Evolutionary conservation across 2,329 filamentous ascomycete genomes (phyloP).

Genomic region (Phaeophleospora eucalypticola): DNA sequence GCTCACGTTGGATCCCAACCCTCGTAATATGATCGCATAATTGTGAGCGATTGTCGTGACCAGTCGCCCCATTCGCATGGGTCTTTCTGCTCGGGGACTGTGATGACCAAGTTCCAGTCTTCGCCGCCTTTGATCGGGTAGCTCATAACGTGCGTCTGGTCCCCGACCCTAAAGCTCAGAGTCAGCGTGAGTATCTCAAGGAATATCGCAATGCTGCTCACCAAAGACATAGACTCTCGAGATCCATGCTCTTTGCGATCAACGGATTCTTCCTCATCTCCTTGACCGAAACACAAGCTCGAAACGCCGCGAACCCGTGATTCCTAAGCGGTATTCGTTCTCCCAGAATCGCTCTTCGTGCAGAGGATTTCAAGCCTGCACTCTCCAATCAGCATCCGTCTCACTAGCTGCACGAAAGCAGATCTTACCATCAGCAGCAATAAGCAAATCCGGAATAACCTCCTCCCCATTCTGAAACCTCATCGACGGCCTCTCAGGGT

Average conservation of each 20-base stretch:
- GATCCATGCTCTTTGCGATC: too few species aligned
- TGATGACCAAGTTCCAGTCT: background rate
- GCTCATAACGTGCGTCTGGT: slow-evolving; percentile 1
- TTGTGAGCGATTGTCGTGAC: background rate
- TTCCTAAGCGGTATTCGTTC: too few species aligned
- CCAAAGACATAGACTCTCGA: slow-evolving; percentile 1
- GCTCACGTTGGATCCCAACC: slow-evolving; percentile 1
- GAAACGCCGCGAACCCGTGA: too few species aligned
- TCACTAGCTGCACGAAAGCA: too few species aligned
- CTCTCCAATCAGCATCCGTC: too few species aligned
- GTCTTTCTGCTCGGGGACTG: slow-evolving; percentile 2
- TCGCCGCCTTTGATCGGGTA: slow-evolving; percentile 2
- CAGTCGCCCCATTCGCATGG: background rate
- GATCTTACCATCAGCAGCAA: too few species aligned
- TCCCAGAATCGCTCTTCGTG: too few species aligned
- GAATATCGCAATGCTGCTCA: background rate
- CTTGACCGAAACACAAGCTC: too few species aligned
- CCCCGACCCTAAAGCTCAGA: background rate
- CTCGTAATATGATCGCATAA: slow-evolving; percentile 1
- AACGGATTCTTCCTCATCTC: too few species aligned
- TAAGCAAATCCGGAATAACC: slow-evolving; percentile 3
- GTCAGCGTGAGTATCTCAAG: background rate
- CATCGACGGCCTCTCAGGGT: background rate
- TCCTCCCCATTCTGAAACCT: background rate
- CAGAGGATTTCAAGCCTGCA: too few species aligned